Evolutionary conservation across 2,329 filamentous ascomycete genomes (phyloP), one percentile per base, ranked within the genome.

Genomic region (Colletotrichum abscissum): DNA sequence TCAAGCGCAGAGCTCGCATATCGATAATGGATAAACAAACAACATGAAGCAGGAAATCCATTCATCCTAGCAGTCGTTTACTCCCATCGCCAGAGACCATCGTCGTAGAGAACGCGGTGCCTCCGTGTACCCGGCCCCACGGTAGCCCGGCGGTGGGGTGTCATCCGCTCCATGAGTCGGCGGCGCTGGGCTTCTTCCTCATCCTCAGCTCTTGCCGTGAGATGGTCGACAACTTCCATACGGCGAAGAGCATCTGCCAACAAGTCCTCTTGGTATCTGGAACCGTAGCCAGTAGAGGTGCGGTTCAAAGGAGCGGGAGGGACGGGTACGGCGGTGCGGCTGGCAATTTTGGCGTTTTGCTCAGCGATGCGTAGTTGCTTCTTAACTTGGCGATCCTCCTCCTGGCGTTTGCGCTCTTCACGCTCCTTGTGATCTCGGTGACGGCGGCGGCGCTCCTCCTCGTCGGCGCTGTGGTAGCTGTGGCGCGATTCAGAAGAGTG

Each of bases 341-440:
- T 80, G 69, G 81, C 79, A 66, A 87, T 87, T 69, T 82, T 81
- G 38, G 81, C 80, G 66, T 87, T 87, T 67, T 84, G 83, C 68
- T 80, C 80, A 9, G 80, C 80, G 67, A 87, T 86, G 75, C 82
- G 81, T 9, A 74, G 35, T 78, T 78, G 3, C 81, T 75, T 38
- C 72, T 42, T 76, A 30, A 75, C 72, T 33, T 78, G 76, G 42
- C 79, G 79, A 6, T 79, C 74, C 62, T 78, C 77, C 71, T 82
- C 78, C 33, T 75, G 75, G 19, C 74, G 75, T 12, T 67, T 30
- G 28, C 79, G 69, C 35, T 80, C 78, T 49, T 80, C 79, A 52
- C 77, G 72, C 28, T 75, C 68, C 57, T 66, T 72, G 30, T 76
- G 76, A 59, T 71, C 67, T 42, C 38, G 38, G n/a, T 22, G 58